These are phyloP conservation scores for Penicillium rolfsii DNA, from an alignment of 2,329 filamentous ascomycete species.

Conservation along the genomic window DNA sequence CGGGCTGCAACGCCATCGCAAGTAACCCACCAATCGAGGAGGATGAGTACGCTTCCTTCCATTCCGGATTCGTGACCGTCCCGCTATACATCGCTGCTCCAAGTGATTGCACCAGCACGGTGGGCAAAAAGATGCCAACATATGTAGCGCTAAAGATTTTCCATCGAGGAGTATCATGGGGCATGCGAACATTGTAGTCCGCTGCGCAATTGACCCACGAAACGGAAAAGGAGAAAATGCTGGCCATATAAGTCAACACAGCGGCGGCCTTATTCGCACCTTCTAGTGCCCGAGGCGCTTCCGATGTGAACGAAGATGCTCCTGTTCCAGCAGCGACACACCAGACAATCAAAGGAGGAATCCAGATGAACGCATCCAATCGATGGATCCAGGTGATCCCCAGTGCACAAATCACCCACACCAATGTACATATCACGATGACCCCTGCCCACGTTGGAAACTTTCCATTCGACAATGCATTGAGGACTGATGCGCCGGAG, in stretches of 20 bases:
- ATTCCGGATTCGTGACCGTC: slow-evolving; percentile 29
- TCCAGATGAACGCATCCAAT: slow-evolving; percentile 43
- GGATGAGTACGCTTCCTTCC: slow-evolving; percentile 34
- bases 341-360: slow-evolving; percentile 43
- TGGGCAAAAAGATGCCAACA: slow-evolving; percentile 31
- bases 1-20: slow-evolving; percentile 37
- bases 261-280: slow-evolving; percentile 39
- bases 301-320: slow-evolving; percentile 37
- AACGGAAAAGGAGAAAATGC: slow-evolving; percentile 44
- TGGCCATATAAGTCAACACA: slow-evolving; percentile 41
- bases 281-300: slow-evolving; percentile 29
- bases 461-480: slow-evolving; percentile 41
- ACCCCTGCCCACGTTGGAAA: slow-evolving; percentile 44
- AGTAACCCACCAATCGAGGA: slow-evolving; percentile 38
- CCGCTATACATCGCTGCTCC: slow-evolving; percentile 41
- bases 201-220: slow-evolving; percentile 45
- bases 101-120: slow-evolving; percentile 38
- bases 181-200: slow-evolving; percentile 46
- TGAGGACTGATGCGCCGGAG: slow-evolving; percentile 41
- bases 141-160: slow-evolving; percentile 37
- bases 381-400: slow-evolving; percentile 46
- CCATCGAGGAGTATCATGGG: slow-evolving; percentile 37
- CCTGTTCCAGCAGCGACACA: slow-evolving; percentile 44
- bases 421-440: slow-evolving; percentile 42
- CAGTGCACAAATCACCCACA: slow-evolving; percentile 43